A percentile compares a stretch with the other conserved stretches of the same genome.
Evolutionary conservation across 768 basidiomycete species (phyloP).

Genomic region (Phaeotremella skinneri): DNA sequence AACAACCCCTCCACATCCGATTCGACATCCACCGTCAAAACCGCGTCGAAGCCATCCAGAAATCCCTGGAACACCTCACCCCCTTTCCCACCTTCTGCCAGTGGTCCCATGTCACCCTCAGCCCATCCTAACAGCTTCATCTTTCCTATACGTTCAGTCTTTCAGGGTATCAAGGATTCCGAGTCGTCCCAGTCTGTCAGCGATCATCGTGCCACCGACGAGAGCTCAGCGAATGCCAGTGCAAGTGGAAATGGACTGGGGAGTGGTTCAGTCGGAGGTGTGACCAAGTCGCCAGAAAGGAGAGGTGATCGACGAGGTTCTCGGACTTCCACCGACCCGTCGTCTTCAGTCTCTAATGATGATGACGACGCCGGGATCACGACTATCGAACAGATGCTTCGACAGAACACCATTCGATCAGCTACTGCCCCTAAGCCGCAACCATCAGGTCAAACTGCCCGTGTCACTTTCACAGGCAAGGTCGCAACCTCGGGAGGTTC

Average conservation of each 20-base stretch:
- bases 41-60: no score
- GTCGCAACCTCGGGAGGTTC: not conserved
- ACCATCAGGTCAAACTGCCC: conserved; percentile 6
- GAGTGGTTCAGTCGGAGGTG: not conserved
- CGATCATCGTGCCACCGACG: not conserved
- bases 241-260: not conserved
- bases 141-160: conserved; percentile 39
- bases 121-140: conserved; percentile 23
- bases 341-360: not conserved
- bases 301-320: no score
- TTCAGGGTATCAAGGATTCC: conserved; percentile 13
- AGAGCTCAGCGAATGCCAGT: not conserved
- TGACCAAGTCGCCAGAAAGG: no score
- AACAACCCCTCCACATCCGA: no score
- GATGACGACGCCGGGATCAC: conserved; percentile 23
- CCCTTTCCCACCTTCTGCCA: conserved; percentile 9
- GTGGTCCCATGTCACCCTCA: conserved; percentile 15
- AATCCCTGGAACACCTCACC: not conserved
- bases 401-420: conserved; percentile 7
- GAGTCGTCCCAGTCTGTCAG: not conserved
- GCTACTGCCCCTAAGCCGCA: not conserved
- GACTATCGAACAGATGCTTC: conserved; percentile 29
- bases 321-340: no score
- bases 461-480: conserved; percentile 17
- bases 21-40: no score